Evolutionary conservation across 345 rosid species (phyloP), one percentile per base, ranked within the genome.

Genomic region (Brassica juncea): DNA sequence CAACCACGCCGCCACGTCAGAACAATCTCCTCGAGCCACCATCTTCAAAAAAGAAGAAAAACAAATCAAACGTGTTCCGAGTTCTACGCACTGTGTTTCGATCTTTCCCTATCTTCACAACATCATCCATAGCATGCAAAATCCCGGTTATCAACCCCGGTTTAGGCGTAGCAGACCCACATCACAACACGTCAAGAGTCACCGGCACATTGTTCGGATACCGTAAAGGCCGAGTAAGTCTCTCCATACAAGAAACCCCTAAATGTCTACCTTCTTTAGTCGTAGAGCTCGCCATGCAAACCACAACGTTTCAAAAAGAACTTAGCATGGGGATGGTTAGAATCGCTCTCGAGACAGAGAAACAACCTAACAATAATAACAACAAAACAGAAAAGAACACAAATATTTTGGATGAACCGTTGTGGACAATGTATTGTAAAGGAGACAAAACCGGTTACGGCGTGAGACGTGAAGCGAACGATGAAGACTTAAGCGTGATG

Each of bases 81-180:
- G 84, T 84, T 0, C 37, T 92, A 42, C 88, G 94, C 6, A 84
- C 94, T 2, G 89, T 86, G 6, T 88, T 92, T 83, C 86, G 88
- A 16, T 89, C 98, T 3, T 87, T 94, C 42, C 97, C 96, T 0
- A 90, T 94, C 74, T 88, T 89, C 23, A 76, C 94, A 0, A 64
- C 92, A 0, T 75, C 82, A 68, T 12, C 82, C 8, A 52, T 72
- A 31, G 25, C 81, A 3, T 92, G 96, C 81, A 89, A 86, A 72
- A 85, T 89, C 25, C 94, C 97, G 3, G 84, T 86, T 63, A 70
- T 75, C 0, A 30, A 78, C 42, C 61, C 74, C 73, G 78, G 82
- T 58, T 84, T 86, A 10, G 76, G 70, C 16, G 68, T 84, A 68
- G 82, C 81, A 0, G 81, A 79, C 0, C 79, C 72, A 2, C 71